These are phyloP conservation scores for Yamadazyma tumulicola DNA, from an alignment of 805 yeast species.

Conservation along the genomic window DNA sequence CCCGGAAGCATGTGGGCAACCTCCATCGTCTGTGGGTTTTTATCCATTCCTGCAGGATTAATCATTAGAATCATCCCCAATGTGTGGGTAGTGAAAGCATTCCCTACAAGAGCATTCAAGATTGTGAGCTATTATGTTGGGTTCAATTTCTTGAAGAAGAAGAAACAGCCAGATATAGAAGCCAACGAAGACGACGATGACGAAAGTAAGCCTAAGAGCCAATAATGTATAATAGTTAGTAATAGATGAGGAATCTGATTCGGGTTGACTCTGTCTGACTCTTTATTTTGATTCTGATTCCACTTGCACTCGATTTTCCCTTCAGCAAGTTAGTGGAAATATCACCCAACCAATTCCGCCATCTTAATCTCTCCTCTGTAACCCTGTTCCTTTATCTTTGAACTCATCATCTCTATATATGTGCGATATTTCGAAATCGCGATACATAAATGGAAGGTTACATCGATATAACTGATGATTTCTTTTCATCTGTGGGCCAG, in stretches of 20 bases:
- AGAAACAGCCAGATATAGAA: slow-evolving; percentile 11
- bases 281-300: too few relatives aligned
- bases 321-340: too few relatives aligned
- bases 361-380: too few relatives aligned
- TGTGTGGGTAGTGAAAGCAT: slow-evolving; percentile 57
- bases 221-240: background rate
- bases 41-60: slow-evolving; percentile 78
- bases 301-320: too few relatives aligned
- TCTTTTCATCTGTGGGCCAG: slow-evolving; percentile 37
- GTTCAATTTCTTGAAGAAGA: slow-evolving; percentile 30
- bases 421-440: background rate
- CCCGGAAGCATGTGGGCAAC: slow-evolving; percentile 88
- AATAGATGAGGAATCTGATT: too few relatives aligned
- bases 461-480: slow-evolving; percentile 55
- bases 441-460: slow-evolving; percentile 7
- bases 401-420: too few relatives aligned
- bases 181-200: background rate
- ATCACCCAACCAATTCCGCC: too few relatives aligned
- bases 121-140: slow-evolving; percentile 34
- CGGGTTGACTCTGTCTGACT: too few relatives aligned
- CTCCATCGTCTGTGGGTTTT: slow-evolving; percentile 74
- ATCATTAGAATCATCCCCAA: slow-evolving; percentile 82
- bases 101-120: slow-evolving; percentile 59
- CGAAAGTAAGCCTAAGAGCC: background rate
- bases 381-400: background rate